Percentiles rank a stretch among this genome's conserved stretches.
Conservation (phyloP, 2,329 filamentous ascomycete genomes). For the Bretziella fagacearum region DNA sequence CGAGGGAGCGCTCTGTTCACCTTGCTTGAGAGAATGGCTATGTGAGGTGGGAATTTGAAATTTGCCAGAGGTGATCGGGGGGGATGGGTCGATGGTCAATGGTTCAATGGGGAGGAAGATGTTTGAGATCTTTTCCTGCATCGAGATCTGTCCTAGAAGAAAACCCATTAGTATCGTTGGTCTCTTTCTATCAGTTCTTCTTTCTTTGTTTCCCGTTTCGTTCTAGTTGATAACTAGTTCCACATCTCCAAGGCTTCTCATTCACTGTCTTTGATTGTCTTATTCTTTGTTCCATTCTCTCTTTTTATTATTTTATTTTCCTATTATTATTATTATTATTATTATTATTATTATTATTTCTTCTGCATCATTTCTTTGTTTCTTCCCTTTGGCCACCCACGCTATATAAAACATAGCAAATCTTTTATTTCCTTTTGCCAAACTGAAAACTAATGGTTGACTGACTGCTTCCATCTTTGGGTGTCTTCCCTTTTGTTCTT, state of each 20-base stretch:
- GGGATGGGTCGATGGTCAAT: neutral
- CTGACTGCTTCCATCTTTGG: constrained; percentile 1
- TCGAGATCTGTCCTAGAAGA: too few relatives aligned
- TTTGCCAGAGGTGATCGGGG: neutral
- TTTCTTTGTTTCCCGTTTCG: constrained; percentile 5
- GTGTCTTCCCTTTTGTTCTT: constrained; percentile 4
- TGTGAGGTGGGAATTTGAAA: constrained; percentile 1
- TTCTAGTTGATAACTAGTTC: neutral
- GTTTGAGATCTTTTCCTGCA: neutral
- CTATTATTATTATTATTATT: neutral
- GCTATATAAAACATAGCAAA: neutral
- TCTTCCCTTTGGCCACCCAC: neutral
- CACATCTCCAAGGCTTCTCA: neutral
- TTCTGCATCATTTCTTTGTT: neutral
- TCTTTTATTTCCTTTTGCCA: constrained; percentile 3
- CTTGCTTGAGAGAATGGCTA: neutral
- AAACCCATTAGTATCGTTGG: neutral
- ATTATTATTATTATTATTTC: neutral
- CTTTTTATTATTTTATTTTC: neutral
- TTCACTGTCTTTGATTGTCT: neutral
- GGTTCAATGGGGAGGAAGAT: neutral
- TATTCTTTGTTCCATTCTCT: neutral
- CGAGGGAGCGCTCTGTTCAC: neutral
- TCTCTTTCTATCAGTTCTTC: constrained; percentile 4
- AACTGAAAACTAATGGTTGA: constrained; percentile 3